A percentile compares a stretch with the other conserved stretches of the same genome.
These are phyloP conservation scores for Salvia sclarea DNA, from an alignment of 305 asterid genomes.

Conservation along the genomic window DNA sequence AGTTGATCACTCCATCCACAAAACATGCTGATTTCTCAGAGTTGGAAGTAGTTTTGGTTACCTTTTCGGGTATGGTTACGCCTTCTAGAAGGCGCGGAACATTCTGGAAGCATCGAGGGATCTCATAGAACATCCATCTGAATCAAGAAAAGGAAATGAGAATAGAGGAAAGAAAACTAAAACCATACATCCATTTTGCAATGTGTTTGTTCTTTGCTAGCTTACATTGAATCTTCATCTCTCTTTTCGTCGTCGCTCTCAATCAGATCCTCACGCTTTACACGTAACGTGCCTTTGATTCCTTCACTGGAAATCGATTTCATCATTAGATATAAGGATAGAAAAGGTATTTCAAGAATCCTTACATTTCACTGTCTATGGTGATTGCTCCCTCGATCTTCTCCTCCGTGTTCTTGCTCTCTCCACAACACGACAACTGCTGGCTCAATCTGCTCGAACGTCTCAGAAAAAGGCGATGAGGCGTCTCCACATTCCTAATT, in stretches of 20 bases:
- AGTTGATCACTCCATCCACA: not conserved
- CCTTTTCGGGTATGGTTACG: constrained; percentile 31
- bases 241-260: constrained; percentile 1
- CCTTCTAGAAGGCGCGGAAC: constrained; percentile 41
- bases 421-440: constrained; percentile 6
- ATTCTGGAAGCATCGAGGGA: not conserved
- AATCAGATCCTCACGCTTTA: constrained; percentile 27
- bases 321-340: not conserved
- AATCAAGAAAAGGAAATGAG: too few relatives aligned
- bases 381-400: constrained; percentile 27
- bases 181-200: not conserved
- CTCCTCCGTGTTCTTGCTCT: constrained; percentile 5
- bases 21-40: not conserved
- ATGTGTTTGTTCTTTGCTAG: not conserved
- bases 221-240: constrained; percentile 32
- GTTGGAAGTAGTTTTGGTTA: not conserved
- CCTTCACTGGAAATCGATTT: constrained; percentile 36
- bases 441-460: constrained; percentile 11
- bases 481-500: constrained; percentile 37
- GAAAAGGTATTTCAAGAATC: not conserved
- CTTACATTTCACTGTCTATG: constrained; percentile 29
- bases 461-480: constrained; percentile 35
- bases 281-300: constrained; percentile 32
- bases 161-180: not conserved
- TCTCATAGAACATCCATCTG: constrained; percentile 41